These are phyloP conservation scores for Allium fistulosum DNA, from an alignment of 106 monocot species.

Conservation along the genomic window DNA sequence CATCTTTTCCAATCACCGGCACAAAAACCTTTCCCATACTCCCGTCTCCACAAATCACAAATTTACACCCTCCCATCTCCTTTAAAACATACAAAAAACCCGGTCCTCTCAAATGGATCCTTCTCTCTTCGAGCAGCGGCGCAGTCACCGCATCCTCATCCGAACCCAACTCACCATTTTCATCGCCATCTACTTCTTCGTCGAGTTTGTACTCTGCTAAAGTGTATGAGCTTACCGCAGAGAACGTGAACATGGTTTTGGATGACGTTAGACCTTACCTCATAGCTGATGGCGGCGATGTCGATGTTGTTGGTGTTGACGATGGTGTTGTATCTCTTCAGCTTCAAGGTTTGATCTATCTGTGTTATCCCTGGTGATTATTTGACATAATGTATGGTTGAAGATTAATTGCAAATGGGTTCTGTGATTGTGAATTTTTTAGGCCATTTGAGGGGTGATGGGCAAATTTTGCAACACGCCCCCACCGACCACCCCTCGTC, in stretches of 20 bases:
- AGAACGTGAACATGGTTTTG: conserved; percentile 83
- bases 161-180: background rate
- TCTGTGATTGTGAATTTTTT: background rate
- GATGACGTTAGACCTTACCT: conserved; percentile 91
- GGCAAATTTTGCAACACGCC: too few species aligned
- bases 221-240: conserved; percentile 57
- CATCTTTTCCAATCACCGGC: conserved; percentile 1
- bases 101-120: background rate
- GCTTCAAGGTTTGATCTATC: conserved; percentile 53
- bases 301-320: conserved; percentile 73
- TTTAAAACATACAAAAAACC: background rate
- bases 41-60: conserved; percentile 1
- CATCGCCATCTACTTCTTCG: conserved; percentile 6
- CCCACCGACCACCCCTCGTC: too few species aligned
- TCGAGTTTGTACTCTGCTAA: conserved; percentile 59
- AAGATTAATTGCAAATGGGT: background rate
- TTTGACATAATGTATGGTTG: background rate
- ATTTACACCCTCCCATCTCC: conserved; percentile 2
- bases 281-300: conserved; percentile 83
- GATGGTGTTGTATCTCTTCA: conserved; percentile 83
- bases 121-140: background rate
- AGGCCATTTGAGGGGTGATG: background rate
- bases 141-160: conserved; percentile 10
- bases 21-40: background rate
- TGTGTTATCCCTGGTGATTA: background rate